Evolutionary conservation across 2,329 filamentous ascomycete species (phyloP).

Genomic region (Immersiporthe knoxdaviesiana): DNA sequence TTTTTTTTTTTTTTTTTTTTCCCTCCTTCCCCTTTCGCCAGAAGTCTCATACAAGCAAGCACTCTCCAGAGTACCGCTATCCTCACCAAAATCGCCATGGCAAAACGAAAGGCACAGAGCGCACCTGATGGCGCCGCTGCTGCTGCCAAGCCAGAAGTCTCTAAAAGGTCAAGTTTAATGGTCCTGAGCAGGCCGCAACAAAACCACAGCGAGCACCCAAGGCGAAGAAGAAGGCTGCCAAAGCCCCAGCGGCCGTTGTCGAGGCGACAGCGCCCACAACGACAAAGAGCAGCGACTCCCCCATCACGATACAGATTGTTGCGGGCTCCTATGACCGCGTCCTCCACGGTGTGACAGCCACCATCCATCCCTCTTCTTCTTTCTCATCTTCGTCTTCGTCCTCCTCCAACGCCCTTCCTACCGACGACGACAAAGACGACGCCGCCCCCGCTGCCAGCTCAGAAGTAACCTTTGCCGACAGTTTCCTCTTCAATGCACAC

Average conservation of each 20-base stretch:
- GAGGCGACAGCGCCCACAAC: conserved; percentile 44
- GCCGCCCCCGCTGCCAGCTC: neutral
- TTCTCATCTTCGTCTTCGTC: conserved; percentile 33
- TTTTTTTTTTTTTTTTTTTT: conserved; percentile 1
- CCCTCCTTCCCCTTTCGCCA: too few relatives aligned
- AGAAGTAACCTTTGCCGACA: conserved; percentile 76
- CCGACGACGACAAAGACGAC: conserved; percentile 1
- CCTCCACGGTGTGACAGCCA: conserved; percentile 87
- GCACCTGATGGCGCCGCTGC: conserved; percentile 28
- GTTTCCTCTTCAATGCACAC: conserved; percentile 95
- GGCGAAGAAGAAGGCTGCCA: conserved; percentile 31
- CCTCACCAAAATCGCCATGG: conserved; percentile 28
- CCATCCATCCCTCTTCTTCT: conserved; percentile 52
- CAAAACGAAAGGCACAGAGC: conserved; percentile 38
- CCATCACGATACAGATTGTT: conserved; percentile 75
- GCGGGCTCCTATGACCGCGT: conserved; percentile 93
- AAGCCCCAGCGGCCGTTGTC: conserved; percentile 20
- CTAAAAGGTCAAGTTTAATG: conserved; percentile 24
- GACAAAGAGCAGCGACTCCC: conserved; percentile 13
- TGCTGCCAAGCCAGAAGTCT: conserved; percentile 19
- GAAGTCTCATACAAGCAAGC: neutral
- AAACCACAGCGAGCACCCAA: conserved; percentile 7
- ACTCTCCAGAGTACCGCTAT: too few relatives aligned
- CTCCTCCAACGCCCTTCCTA: neutral
- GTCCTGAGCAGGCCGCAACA: conserved; percentile 7